Percentiles rank a stretch among this genome's conserved stretches.
Conservation (phyloP, 768 basidiomycete species). For the Mycena rebaudengoi region DNA sequence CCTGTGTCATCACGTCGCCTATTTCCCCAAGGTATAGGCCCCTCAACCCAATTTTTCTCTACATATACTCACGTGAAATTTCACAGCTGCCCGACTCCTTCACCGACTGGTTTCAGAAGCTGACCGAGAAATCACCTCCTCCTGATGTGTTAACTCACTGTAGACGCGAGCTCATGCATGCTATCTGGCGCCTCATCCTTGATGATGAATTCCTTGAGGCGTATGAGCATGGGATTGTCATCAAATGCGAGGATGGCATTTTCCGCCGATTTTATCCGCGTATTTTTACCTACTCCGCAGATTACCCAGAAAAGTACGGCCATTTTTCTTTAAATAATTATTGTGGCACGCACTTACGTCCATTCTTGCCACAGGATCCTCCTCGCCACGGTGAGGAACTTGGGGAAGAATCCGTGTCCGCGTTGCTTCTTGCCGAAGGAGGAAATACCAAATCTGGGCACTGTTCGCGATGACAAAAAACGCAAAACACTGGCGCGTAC, state of each 20-base stretch:
- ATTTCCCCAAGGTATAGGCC: constrained; percentile 45
- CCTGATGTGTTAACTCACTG: constrained; percentile 39
- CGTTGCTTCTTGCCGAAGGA: constrained; percentile 32
- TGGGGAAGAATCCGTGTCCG: constrained; percentile 34
- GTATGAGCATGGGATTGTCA: constrained; percentile 41
- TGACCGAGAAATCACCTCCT: constrained; percentile 10
- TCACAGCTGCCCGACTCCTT: constrained; percentile 36
- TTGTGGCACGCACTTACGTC: too few relatives aligned
- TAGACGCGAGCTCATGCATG: constrained; percentile 44
- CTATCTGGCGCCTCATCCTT: constrained; percentile 36
- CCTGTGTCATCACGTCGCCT: constrained; percentile 44
- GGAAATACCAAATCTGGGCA: constrained; percentile 37
- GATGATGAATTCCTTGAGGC: too few relatives aligned
- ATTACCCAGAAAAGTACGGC: constrained; percentile 46
- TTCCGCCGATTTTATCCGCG: constrained; percentile 37
- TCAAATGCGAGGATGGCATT: constrained; percentile 41
- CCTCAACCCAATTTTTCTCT: not conserved
- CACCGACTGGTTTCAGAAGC: constrained; percentile 27
- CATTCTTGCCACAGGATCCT: constrained; percentile 24
- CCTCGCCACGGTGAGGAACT: constrained; percentile 33
- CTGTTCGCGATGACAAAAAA: constrained; percentile 12
- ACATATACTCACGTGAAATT: too few relatives aligned
- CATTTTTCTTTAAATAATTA: too few relatives aligned
- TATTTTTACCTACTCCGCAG: constrained; percentile 44
- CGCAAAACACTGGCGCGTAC: constrained; percentile 12